Conservation (phyloP, 306 rosid genomes). For the Abrus pulchellus region DNA sequence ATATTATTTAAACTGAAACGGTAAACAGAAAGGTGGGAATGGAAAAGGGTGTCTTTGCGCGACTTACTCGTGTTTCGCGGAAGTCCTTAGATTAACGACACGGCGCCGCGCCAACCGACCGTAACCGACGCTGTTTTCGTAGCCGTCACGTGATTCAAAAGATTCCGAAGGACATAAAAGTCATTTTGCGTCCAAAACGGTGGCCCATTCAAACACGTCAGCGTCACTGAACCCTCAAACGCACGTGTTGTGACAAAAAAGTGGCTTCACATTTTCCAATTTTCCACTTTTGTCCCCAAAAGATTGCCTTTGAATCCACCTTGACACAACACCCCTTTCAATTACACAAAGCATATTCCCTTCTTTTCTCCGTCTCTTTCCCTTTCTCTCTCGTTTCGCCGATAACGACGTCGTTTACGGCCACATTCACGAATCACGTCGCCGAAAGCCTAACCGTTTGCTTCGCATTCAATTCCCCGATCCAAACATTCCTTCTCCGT, state of each 20-base stretch:
- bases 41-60: no score
- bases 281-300: conserved; percentile 51
- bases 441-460: conserved; percentile 36
- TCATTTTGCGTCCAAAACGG: background rate
- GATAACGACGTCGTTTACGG: background rate
- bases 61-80: no score
- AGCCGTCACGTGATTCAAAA: background rate
- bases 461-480: conserved; percentile 33
- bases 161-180: conserved; percentile 1
- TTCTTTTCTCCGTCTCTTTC: background rate
- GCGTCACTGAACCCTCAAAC: background rate
- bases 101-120: background rate
- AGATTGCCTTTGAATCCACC: conserved; percentile 44
- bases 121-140: background rate
- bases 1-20: no score
- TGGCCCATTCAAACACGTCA: background rate
- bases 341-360: conserved; percentile 63
- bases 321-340: conserved; percentile 44
- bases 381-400: background rate
- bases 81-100: background rate
- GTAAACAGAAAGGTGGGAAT: no score
- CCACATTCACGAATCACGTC: background rate
- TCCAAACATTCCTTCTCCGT: conserved; percentile 38
- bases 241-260: background rate
- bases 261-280: background rate